phyloP scores from a whole-genome alignment of 768 basidiomycete genomes.

The Leccinum uliginosum region DNA sequence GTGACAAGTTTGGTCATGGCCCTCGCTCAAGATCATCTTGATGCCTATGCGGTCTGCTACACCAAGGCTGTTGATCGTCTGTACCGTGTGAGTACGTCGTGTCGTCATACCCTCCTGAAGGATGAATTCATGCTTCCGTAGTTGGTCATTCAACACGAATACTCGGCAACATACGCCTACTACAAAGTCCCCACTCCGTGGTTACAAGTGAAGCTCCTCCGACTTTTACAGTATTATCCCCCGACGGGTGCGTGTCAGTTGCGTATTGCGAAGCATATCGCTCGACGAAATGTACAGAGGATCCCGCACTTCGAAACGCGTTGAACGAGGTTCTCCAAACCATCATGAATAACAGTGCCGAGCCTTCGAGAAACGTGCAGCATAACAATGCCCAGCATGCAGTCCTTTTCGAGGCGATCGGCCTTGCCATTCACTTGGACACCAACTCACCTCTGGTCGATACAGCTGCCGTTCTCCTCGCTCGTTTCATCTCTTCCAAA shows the following conservation, averaged over 20 bases:
- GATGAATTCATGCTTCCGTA: constrained; percentile 28
- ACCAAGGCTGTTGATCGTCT: constrained; percentile 92
- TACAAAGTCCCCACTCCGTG: constrained; percentile 98
- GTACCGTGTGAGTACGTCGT: constrained; percentile 52
- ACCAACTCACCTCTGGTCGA: constrained; percentile 84
- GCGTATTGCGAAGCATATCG: neutral
- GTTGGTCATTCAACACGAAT: constrained; percentile 92
- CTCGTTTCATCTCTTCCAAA: constrained; percentile 94
- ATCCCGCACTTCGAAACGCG: constrained; percentile 70
- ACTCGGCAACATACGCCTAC: constrained; percentile 85
- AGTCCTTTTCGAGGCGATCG: constrained; percentile 96
- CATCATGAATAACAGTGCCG: constrained; percentile 87
- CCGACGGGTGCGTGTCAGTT: constrained; percentile 66
- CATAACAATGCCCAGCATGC: constrained; percentile 99
- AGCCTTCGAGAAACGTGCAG: constrained; percentile 90
- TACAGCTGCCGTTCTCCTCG: constrained; percentile 85
- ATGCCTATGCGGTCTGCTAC: constrained; percentile 88
- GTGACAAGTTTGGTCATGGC: constrained; percentile 93
- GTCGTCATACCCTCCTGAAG: neutral
- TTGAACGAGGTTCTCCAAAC: constrained; percentile 82
- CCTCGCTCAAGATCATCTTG: constrained; percentile 88
- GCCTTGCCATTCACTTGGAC: constrained; percentile 94
- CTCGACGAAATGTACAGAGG: constrained; percentile 50
- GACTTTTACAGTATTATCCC: constrained; percentile 91
- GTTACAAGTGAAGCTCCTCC: constrained; percentile 94